Base-by-base conservation (phyloP, 139 green algal genomes). In the Dunaliella sp. region DNA sequence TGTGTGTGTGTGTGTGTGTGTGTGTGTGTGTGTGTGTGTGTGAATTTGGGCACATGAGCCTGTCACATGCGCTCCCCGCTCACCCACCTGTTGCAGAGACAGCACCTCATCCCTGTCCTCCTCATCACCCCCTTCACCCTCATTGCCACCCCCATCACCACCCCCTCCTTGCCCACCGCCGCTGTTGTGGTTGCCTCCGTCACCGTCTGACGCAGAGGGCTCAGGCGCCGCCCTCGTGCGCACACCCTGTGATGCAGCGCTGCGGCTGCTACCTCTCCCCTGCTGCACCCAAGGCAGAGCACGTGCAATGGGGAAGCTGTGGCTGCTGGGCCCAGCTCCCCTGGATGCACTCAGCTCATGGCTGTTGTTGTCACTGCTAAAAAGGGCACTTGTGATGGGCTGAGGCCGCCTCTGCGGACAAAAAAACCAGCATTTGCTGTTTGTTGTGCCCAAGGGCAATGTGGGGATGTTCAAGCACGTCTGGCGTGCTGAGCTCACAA, bases 51-150 rank as follows among this genome's bases (percentile, higher is more conserved):
- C 7, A 22, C 73, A 36, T 33, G 73, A 2, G 2, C 26, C 22
- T 33, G 28, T 33, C 30, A 32, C 22, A 12, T 26, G 16, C 16
- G 48, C 48, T 65, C 16, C 7, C 48, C 31, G 22, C 24, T 21
- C 2, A n/a, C 80, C 0, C n/a, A 91, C 92, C 92, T 95, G 84
- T 1, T 84, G 31, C 24, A 94, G 59, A 26, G 87, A 86, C 1
- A 95, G 86, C 21, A 92, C 82, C 2, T 91, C 72, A 28, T 94
- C 92, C 0, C 91, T 88, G 26, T 90, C 93, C 1, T 86, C 85
- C 21, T 85, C 82, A 21, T 78, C 85, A 22, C 33, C 85, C 30
- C 84, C 83, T 26, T 84, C 86, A 24, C 85, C 87, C 25, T 79
- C 87, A 30, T 87, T 85, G 35, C 77, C 84, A 16, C 88, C 89